These are phyloP conservation scores for Aureobasidium namibiae DNA, from an alignment of 2,329 filamentous ascomycete genomes.

Conservation along the genomic window DNA sequence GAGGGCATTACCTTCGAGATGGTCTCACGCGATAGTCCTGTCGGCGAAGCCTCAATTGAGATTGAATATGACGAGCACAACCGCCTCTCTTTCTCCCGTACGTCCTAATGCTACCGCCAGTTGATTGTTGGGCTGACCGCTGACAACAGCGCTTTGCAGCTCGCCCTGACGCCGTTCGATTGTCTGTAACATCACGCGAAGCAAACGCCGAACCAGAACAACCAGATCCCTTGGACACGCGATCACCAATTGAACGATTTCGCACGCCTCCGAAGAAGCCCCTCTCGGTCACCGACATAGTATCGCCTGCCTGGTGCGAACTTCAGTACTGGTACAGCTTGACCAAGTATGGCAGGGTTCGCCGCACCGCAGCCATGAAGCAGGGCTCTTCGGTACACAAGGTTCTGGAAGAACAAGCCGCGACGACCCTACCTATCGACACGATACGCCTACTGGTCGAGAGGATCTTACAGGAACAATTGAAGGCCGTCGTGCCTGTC, in stretches of 20 bases:
- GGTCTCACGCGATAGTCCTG: conserved; percentile 13
- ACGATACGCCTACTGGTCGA: conserved; percentile 34
- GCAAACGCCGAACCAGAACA: conserved; percentile 16
- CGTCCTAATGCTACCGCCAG: conserved; percentile 8
- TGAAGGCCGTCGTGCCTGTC: not conserved
- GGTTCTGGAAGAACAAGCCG: conserved; percentile 75
- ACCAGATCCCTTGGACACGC: conserved; percentile 31
- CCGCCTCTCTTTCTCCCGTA: conserved; percentile 27
- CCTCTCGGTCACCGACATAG: conserved; percentile 78
- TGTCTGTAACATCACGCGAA: conserved; percentile 17
- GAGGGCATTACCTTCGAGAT: conserved; percentile 15
- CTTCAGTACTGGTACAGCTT: conserved; percentile 87
- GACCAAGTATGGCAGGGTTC: conserved; percentile 66
- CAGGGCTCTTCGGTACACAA: conserved; percentile 73
- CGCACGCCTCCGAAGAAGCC: conserved; percentile 68
- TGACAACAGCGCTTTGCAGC: conserved; percentile 31
- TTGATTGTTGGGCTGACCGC: conserved; percentile 27
- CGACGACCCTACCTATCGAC: conserved; percentile 65
- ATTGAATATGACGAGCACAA: conserved; percentile 35
- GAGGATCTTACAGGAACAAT: not conserved
- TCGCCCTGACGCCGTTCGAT: conserved; percentile 19
- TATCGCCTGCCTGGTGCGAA: conserved; percentile 91
- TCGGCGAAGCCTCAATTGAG: conserved; percentile 28
- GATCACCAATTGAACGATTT: conserved; percentile 67
- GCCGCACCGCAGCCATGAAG: conserved; percentile 73